These are phyloP conservation scores for Pichia heedii DNA, from an alignment of 805 yeast species.

Conservation along the genomic window DNA sequence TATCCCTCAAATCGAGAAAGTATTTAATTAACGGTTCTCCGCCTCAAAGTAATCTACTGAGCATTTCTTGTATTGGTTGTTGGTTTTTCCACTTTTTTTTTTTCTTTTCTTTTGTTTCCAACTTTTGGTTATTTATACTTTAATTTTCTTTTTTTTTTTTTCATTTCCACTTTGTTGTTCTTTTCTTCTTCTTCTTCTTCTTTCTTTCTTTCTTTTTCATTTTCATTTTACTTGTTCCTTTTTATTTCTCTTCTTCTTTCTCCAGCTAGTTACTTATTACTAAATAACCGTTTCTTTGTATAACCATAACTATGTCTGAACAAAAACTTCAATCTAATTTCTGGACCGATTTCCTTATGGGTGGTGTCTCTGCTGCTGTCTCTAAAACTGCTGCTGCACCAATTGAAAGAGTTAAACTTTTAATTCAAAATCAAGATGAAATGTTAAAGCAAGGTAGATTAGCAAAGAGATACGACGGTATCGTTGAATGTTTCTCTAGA, in stretches of 20 bases:
- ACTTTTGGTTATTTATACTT: too few species aligned
- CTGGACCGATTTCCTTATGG: conserved; percentile 77
- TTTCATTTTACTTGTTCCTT: neutral
- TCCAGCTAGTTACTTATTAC: conserved; percentile 1
- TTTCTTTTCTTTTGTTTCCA: neutral
- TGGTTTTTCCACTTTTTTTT: neutral
- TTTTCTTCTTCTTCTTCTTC: neutral
- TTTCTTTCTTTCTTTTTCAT: neutral
- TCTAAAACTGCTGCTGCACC: conserved; percentile 98
- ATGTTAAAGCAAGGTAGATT: conserved; percentile 97
- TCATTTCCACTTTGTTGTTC: neutral
- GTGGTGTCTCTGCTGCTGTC: conserved; percentile 99
- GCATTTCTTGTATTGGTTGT: neutral
- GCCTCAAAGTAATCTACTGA: too few species aligned
- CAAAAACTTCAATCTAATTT: conserved; percentile 33
- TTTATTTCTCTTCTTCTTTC: neutral
- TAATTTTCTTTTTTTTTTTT: neutral
- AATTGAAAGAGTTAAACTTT: conserved; percentile 90
- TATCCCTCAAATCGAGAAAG: too few species aligned
- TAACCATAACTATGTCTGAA: conserved; percentile 24
- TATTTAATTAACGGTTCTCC: neutral
- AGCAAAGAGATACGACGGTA: conserved; percentile 80
- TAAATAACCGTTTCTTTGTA: neutral
- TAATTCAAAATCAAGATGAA: conserved; percentile 97
- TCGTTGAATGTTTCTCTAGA: conserved; percentile 87